Conservation (phyloP, 192 early-diverging fungal species). For the Backusella luteola region DNA sequence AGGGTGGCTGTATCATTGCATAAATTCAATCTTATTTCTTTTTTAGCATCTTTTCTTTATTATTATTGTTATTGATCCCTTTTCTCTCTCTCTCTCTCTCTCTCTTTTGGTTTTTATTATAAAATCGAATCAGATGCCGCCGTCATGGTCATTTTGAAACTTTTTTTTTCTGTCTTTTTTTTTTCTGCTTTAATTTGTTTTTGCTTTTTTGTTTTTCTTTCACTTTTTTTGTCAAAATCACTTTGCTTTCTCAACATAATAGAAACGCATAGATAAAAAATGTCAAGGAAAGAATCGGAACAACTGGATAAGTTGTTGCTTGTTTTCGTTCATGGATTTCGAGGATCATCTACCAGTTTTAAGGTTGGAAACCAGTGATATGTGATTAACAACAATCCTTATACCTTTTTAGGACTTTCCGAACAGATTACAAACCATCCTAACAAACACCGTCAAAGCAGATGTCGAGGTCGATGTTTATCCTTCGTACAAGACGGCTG, state of each 20-base stretch:
- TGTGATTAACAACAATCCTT: not conserved
- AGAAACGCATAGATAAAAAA: not conserved
- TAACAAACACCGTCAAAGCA: slow-evolving; percentile 40
- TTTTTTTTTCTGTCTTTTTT: not conserved
- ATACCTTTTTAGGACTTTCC: slow-evolving; percentile 50
- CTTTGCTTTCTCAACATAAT: not conserved
- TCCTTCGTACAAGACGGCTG: slow-evolving; percentile 54
- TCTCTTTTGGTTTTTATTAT: not conserved
- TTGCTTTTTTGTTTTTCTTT: not conserved
- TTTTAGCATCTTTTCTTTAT: not conserved
- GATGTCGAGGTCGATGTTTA: slow-evolving; percentile 52
- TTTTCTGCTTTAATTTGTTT: not conserved
- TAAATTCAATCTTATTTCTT: slow-evolving; percentile 18
- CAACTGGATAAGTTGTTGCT: slow-evolving; percentile 42
- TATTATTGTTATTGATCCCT: not conserved
- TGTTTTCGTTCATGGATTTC: slow-evolving; percentile 59
- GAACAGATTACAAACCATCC: slow-evolving; percentile 40
- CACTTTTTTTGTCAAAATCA: not conserved
- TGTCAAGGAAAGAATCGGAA: not conserved
- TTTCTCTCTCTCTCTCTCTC: not conserved
- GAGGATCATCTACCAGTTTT: slow-evolving; percentile 49
- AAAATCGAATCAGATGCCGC: not conserved
- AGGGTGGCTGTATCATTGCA: slow-evolving; percentile 51
- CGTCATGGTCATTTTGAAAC: not conserved
- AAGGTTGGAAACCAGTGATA: slow-evolving; percentile 25